phyloP scores from a whole-genome alignment of 371 early-diverging fungal genomes.

The Actinomortierella wolfii region DNA sequence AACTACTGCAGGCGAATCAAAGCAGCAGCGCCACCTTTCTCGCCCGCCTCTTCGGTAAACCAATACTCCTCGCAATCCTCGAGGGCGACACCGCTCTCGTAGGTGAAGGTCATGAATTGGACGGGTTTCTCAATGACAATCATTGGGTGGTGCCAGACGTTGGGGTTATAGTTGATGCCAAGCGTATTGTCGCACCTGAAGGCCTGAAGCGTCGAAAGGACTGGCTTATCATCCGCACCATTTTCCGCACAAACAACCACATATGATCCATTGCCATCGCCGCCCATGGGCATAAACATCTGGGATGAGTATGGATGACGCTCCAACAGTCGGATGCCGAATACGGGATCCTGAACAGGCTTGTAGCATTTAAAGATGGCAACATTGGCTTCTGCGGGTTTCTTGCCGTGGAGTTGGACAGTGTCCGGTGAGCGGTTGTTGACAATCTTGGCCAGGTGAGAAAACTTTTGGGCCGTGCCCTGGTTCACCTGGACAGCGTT shows the following conservation, averaged over 20 bases:
- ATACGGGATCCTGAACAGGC: conserved; percentile 45
- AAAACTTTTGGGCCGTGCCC: conserved; percentile 78
- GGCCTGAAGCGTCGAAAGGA: conserved; percentile 72
- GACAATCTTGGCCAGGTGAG: conserved; percentile 63
- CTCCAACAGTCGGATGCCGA: conserved; percentile 78
- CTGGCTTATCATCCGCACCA: conserved; percentile 70
- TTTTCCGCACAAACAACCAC: conserved; percentile 82
- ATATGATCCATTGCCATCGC: conserved; percentile 61
- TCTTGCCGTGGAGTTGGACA: conserved; percentile 27
- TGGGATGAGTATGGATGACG: conserved; percentile 87
- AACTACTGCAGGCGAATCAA: conserved; percentile 15
- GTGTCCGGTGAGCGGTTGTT: conserved; percentile 54
- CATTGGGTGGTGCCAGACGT: conserved; percentile 94
- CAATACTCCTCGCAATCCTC: conserved; percentile 72
- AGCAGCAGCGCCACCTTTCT: conserved; percentile 35
- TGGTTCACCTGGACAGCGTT: conserved; percentile 71
- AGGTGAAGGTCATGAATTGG: conserved; percentile 73
- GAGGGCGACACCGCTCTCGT: conserved; percentile 70
- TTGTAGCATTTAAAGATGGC: conserved; percentile 77
- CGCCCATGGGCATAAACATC: conserved; percentile 83
- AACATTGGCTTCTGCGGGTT: conserved; percentile 58
- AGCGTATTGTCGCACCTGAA: conserved; percentile 74
- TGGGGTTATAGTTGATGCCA: conserved; percentile 83
- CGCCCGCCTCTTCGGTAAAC: conserved; percentile 37
- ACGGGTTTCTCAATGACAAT: conserved; percentile 59